Evolutionary conservation across 352 stramenopile genomes (phyloP).

Genomic region (Phytophthora fragariaefolia): DNA sequence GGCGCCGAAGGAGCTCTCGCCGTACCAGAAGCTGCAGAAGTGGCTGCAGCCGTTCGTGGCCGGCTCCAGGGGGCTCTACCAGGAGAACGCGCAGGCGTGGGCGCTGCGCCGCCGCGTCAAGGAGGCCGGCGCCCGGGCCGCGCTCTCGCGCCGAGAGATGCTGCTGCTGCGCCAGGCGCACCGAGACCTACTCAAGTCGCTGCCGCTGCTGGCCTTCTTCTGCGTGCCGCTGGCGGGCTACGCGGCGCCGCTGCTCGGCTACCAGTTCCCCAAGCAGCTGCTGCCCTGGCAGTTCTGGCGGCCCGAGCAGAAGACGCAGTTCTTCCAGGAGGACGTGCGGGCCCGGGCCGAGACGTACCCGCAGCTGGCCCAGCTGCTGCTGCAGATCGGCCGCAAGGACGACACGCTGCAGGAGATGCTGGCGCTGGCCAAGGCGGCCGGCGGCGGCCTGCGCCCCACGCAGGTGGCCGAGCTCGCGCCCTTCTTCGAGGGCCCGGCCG

Average conservation of each 20-base stretch:
- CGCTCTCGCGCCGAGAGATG: constrained; percentile 77
- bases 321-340: constrained; percentile 71
- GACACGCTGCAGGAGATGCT: constrained; percentile 59
- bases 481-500: constrained; percentile 73
- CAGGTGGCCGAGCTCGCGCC: constrained; percentile 66
- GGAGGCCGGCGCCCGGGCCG: constrained; percentile 25
- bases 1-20: constrained; percentile 51
- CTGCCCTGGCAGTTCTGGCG: constrained; percentile 90
- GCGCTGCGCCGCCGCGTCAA: constrained; percentile 67
- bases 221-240: constrained; percentile 76
- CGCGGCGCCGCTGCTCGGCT: constrained; percentile 75
- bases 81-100: constrained; percentile 84
- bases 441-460: constrained; percentile 46
- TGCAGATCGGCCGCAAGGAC: constrained; percentile 72
- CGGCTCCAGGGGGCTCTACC: constrained; percentile 72
- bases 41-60: constrained; percentile 84
- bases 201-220: constrained; percentile 81
- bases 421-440: constrained; percentile 21
- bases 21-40: constrained; percentile 83
- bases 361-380: constrained; percentile 58
- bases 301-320: constrained; percentile 83
- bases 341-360: constrained; percentile 65
- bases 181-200: constrained; percentile 85
- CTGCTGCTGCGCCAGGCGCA: constrained; percentile 83
- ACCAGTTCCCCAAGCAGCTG: constrained; percentile 86